Evolutionary conservation across 163 green algal genomes (phyloP), one percentile per base, ranked within the genome.

Genomic region (Scenedesmus sp.): DNA sequence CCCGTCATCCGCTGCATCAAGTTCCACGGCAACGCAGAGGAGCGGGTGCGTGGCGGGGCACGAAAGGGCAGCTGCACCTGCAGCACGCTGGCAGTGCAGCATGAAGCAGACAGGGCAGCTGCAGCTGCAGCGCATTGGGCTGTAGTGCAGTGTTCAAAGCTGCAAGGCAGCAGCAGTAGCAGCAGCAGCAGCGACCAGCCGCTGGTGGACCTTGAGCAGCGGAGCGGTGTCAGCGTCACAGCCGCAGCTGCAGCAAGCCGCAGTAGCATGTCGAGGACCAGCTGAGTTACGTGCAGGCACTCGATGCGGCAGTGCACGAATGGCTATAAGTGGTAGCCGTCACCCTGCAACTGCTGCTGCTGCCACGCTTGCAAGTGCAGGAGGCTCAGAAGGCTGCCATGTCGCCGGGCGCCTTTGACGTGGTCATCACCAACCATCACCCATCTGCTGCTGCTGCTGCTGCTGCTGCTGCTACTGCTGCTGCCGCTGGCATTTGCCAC

Each of bases 11-110:
- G 96, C 16, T 95, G 96, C 10, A 95, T 99, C 92, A 99, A 99
- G 95, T 99, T 99, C 94, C 97, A 99, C 92, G 98, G 98, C 91
- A 99, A 98, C 91, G 89, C 94, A 20, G 98, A 99, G 88, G 95
- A 99, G 92, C 93, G 97, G 88, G 96, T 97, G 93, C 91, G 94
- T 70, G 7, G 16, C 66, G 15, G 23, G 52, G 15, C 20, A 6
- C 64, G 10, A 12, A 23, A 13, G 64, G 9, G 23, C 70, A 79
- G 70, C 5, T 46, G 20, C 23, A 52, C 26, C 15, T 10, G 23
- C 23, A 20, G 74, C 20, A 46, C 34, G 34, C 34, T 46, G 34
- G 34, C 34, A 46, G 34, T 46, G 34, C 34, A 46, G 34, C 34
- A 46, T 46, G 34, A 46, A 46, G 34, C 34, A 46, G 34, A 46